Percentiles rank a stretch among this genome's conserved stretches.
Evolutionary conservation across 1,139 yeast species (phyloP).

Genomic region (Saccharomyces hybrid): DNA sequence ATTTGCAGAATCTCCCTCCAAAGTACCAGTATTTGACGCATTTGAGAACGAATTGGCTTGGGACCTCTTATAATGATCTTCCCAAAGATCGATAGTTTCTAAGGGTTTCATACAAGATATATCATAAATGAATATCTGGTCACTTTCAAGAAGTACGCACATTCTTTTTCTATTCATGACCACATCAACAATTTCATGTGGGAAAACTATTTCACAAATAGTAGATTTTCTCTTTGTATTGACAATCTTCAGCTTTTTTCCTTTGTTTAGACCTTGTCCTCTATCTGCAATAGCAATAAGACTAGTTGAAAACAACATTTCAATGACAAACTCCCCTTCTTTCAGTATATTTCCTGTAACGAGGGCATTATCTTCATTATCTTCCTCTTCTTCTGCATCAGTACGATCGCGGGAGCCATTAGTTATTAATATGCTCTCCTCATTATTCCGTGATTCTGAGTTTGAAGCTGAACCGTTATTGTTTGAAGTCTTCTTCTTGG

Average conservation of each 20-base stretch:
- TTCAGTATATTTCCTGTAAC: not conserved
- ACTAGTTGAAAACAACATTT: conserved; percentile 67
- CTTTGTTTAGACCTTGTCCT: conserved; percentile 36
- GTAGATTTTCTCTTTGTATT: conserved; percentile 48
- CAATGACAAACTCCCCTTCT: conserved; percentile 35
- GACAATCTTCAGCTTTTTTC: conserved; percentile 48
- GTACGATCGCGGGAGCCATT: conserved; percentile 1
- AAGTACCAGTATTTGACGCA: conserved; percentile 2
- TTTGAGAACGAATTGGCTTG: not conserved
- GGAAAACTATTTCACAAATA: conserved; percentile 52
- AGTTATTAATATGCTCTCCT: not conserved
- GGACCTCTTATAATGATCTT: conserved; percentile 14
- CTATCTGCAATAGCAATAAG: conserved; percentile 51
- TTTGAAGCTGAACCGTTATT: not conserved
- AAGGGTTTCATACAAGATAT: conserved; percentile 62
- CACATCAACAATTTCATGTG: conserved; percentile 52
- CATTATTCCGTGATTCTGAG: not conserved
- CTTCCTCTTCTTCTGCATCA: conserved; percentile 4
- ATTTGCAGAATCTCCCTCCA: not conserved
- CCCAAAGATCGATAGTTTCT: conserved; percentile 46
- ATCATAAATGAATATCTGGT: conserved; percentile 65
- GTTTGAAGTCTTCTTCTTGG: conserved; percentile 1
- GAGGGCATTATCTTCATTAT: conserved; percentile 3
- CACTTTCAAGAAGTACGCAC: conserved; percentile 50
- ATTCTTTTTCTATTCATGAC: conserved; percentile 60